Conservation (phyloP, 352 stramenopile genomes). For the Phytopythium ostracodes region DNA sequence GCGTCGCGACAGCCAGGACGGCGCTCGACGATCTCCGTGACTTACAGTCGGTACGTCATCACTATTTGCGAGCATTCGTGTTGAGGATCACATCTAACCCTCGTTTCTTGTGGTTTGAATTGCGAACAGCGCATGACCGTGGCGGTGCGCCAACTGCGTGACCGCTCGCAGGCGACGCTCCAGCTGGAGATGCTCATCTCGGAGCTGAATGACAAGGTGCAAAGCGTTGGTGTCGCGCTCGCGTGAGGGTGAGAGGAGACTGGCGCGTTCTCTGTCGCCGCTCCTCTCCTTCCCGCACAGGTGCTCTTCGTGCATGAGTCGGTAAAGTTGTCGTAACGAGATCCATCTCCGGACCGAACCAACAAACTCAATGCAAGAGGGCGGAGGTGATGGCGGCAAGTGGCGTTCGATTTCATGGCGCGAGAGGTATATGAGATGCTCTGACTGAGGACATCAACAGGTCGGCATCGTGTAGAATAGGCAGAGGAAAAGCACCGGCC, state of each 20-base stretch:
- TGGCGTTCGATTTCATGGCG: not conserved
- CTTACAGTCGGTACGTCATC: slow-evolving; percentile 33
- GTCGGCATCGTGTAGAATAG: slow-evolving; percentile 1
- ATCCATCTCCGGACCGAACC: slow-evolving; percentile 1
- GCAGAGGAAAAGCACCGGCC: not conserved
- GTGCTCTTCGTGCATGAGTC: slow-evolving; percentile 2
- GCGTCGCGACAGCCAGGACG: slow-evolving; percentile 31
- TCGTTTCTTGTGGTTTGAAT: not conserved
- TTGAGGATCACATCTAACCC: not conserved
- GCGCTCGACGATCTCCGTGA: slow-evolving; percentile 65
- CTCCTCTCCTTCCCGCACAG: not conserved
- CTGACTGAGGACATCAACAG: not conserved
- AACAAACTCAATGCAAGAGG: slow-evolving; percentile 4
- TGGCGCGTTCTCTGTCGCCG: not conserved
- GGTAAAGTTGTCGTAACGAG: slow-evolving; percentile 1
- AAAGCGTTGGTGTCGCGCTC: slow-evolving; percentile 51
- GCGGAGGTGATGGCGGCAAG: not conserved
- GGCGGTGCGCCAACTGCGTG: slow-evolving; percentile 49
- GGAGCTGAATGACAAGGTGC: slow-evolving; percentile 71
- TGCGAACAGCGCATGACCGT: slow-evolving; percentile 29
- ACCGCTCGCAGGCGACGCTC: slow-evolving; percentile 53
- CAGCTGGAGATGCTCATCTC: slow-evolving; percentile 57
- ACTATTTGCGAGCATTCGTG: not conserved
- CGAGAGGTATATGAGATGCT: no score
- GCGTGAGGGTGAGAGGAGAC: slow-evolving; percentile 19